Evolutionary conservation across 495 filamentous ascomycete genomes (phyloP), one percentile per base, ranked within the genome.

Genomic region (Hyaloscypha variabilis): DNA sequence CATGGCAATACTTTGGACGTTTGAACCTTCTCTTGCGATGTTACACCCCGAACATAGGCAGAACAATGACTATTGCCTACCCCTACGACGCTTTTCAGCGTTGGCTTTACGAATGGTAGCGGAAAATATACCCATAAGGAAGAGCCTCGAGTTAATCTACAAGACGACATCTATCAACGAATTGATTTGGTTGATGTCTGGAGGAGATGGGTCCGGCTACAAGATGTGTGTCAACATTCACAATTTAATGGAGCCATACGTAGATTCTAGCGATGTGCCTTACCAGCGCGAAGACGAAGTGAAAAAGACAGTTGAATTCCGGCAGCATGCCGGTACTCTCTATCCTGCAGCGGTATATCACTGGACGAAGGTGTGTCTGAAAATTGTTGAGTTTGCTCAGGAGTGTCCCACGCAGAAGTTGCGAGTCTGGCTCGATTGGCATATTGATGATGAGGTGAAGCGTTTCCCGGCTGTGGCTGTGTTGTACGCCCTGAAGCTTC

Each of bases 241-340:
- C 4, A 14, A 46, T 17, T 17, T 46, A 17, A 8, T 17, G 39
- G 39, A 46, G 6, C 17, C 39, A 46, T 14, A 46, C 10, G 17
- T 19, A 8, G 39, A 46, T 17, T 10, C 14, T 17, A 46, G 10
- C 11, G 1, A 17, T 17, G 4, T 17, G 39, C 19, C 19, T 46
- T 17, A 34, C 39, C 11, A 1, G 2, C 39, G 8, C 8, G 17
- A 46, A 2, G 13, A 42, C 19, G 39, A 46, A 11, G 8, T 46
- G 4, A 63, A 56, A 25, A 60, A 65, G 21, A 77, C 73, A 25
- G 65, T 82, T 36, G 79, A 82, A 67, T 82, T 82, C 69, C 72
- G 78, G 25, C 74, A 79, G 51, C 75, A 75, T 11, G 68, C 29
- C 3, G 78, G 78, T 0, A 65, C 71, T 0, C 66, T 81, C 3